These are phyloP conservation scores for Starmerella roubikii DNA, from an alignment of 805 yeast genomes.

Conservation along the genomic window DNA sequence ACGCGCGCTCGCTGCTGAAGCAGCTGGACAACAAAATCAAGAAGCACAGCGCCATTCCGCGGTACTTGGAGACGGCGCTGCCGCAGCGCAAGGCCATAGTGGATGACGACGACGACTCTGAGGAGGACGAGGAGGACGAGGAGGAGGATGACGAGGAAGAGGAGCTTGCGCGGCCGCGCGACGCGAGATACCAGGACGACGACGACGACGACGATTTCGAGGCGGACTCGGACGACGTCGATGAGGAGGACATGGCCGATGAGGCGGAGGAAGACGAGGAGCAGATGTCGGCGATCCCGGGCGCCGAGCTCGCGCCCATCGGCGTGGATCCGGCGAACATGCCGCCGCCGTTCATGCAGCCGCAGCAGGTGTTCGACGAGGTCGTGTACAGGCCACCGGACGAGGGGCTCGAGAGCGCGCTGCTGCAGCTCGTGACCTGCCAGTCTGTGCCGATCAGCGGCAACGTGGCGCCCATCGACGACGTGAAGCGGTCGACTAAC, in stretches of 20 bases:
- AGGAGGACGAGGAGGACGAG: conserved; percentile 21
- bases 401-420: conserved; percentile 15
- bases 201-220: conserved; percentile 23
- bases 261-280: conserved; percentile 5
- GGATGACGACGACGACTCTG: conserved; percentile 7
- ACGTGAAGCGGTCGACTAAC: conserved; percentile 18
- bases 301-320: neutral
- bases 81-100: conserved; percentile 1
- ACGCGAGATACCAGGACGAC: neutral
- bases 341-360: conserved; percentile 17
- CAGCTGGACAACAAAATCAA: conserved; percentile 30
- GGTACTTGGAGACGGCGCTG: conserved; percentile 12
- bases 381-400: conserved; percentile 18
- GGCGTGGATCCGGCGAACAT: conserved; percentile 1
- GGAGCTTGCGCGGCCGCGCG: conserved; percentile 9
- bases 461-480: conserved; percentile 15
- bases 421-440: conserved; percentile 20
- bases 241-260: conserved; percentile 18
- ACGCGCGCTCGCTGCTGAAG: conserved; percentile 47
- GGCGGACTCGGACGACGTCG: conserved; percentile 21
- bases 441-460: conserved; percentile 17
- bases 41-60: conserved; percentile 16
- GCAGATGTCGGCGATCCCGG: neutral
- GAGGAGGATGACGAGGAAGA: conserved; percentile 18
- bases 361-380: conserved; percentile 19